Conservation (phyloP, 495 filamentous ascomycete species). For the Penicillium argentinense region DNA sequence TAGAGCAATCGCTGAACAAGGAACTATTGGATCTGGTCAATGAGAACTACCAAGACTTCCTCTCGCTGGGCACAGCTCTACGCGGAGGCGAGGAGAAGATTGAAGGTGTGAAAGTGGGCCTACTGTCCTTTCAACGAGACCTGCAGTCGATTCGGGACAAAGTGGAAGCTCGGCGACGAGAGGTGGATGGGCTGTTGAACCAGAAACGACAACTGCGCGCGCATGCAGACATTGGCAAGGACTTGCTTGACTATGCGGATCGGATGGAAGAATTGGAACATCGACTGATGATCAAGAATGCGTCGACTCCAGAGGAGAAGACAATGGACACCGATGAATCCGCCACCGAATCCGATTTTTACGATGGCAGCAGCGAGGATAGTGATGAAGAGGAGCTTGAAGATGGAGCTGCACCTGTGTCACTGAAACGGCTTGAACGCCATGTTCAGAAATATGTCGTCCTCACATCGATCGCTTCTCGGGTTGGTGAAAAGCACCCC, state of each 20-base stretch:
- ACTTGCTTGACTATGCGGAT: conserved; percentile 69
- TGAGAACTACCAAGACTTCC: conserved; percentile 85
- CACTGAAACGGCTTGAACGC: conserved; percentile 51
- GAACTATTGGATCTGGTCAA: conserved; percentile 95
- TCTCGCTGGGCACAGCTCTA: conserved; percentile 77
- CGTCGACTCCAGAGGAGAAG: conserved; percentile 9
- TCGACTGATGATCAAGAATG: conserved; percentile 56
- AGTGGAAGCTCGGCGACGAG: conserved; percentile 52
- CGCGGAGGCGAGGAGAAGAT: conserved; percentile 87
- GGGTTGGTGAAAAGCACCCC: conserved; percentile 61
- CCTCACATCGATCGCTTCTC: conserved; percentile 48
- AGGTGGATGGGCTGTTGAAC: conserved; percentile 54
- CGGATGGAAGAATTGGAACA: conserved; percentile 74
- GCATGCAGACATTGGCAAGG: conserved; percentile 58
- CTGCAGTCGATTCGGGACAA: conserved; percentile 58
- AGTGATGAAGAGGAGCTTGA: conserved; percentile 52
- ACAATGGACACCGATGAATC: conserved; percentile 17
- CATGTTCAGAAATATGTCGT: conserved; percentile 59
- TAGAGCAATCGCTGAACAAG: conserved; percentile 69
- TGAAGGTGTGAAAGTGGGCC: conserved; percentile 84
- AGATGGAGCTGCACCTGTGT: conserved; percentile 41
- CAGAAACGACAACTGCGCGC: conserved; percentile 53
- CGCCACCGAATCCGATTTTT: conserved; percentile 40
- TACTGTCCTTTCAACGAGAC: conserved; percentile 81
- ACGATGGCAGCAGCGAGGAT: conserved; percentile 53